Evolutionary conservation across 306 rosid genomes (phyloP).

Genomic region (Acacia crassicarpa): DNA sequence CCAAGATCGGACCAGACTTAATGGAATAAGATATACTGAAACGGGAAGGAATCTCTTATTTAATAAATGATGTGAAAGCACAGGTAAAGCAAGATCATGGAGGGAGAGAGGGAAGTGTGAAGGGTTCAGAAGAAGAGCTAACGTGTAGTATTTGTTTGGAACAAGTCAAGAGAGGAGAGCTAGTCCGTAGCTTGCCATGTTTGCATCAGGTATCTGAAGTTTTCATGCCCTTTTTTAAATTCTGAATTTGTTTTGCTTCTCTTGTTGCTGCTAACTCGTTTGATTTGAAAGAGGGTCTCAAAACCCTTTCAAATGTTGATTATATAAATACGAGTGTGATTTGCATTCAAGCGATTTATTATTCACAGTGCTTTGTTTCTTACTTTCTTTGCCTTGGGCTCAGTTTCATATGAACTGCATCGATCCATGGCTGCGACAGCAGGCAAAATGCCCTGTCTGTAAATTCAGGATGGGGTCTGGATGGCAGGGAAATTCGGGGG

Average conservation of each 20-base stretch:
- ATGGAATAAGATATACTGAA: neutral
- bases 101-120: constrained; percentile 28
- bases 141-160: constrained; percentile 55
- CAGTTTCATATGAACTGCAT: constrained; percentile 80
- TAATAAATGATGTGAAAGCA: constrained; percentile 27
- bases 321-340: neutral
- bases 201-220: constrained; percentile 51
- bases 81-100: constrained; percentile 34
- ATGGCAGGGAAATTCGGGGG: constrained; percentile 49
- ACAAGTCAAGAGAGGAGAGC: constrained; percentile 56
- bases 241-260: neutral
- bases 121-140: constrained; percentile 36
- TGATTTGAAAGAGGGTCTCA: neutral
- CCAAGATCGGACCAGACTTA: neutral
- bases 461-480: constrained; percentile 52
- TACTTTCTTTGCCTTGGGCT: neutral
- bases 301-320: neutral
- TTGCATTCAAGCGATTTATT: neutral
- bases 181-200: constrained; percentile 66
- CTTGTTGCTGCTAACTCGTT: neutral
- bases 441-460: constrained; percentile 74
- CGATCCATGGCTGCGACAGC: constrained; percentile 71
- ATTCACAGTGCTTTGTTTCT: neutral
- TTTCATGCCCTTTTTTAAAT: neutral
- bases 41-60: neutral